Percentiles rank a stretch among this genome's conserved stretches.
These are phyloP conservation scores for Gymnopus androsaceus DNA, from an alignment of 1,284 basidiomycete species.

Conservation along the genomic window DNA sequence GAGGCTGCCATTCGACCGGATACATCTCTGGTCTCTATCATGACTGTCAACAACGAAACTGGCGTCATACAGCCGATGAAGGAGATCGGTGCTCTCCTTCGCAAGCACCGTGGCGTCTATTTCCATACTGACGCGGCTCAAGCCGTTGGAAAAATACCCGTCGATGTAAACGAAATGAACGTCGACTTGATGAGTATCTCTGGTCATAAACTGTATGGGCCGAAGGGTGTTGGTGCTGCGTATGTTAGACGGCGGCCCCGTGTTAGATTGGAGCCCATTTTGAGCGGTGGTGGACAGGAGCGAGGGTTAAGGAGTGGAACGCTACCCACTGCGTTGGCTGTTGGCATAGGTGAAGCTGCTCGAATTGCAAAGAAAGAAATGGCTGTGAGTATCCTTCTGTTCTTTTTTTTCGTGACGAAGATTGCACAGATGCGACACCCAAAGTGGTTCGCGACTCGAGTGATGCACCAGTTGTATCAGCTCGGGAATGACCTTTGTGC, in stretches of 20 bases:
- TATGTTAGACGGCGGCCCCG: constrained; percentile 93
- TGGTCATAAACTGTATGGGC: constrained; percentile 98
- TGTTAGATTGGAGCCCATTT: constrained; percentile 92
- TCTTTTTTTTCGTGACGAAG: constrained; percentile 51
- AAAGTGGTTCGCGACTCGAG: constrained; percentile 35
- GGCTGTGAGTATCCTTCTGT: constrained; percentile 63
- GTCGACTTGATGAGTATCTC: constrained; percentile 96
- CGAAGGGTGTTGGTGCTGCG: constrained; percentile 94
- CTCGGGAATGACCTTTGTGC: constrained; percentile 71
- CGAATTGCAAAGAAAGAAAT: constrained; percentile 92
- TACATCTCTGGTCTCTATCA: constrained; percentile 90
- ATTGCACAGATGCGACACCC: constrained; percentile 33
- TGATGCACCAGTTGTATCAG: constrained; percentile 46
- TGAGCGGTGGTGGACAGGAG: constrained; percentile 98
- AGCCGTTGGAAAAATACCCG: constrained; percentile 87
- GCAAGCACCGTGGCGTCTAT: constrained; percentile 85
- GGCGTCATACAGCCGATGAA: constrained; percentile 97
- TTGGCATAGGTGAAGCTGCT: constrained; percentile 95
- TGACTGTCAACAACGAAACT: constrained; percentile 99
- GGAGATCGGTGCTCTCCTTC: constrained; percentile 88
- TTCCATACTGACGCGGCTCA: constrained; percentile 99
- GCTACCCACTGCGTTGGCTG: constrained; percentile 85
- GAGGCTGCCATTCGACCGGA: constrained; percentile 86
- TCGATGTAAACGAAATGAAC: constrained; percentile 95
- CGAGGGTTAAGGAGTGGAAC: constrained; percentile 94